Evolutionary conservation across 805 yeast species (phyloP).

Genomic region (Teunomyces aglyptinius): DNA sequence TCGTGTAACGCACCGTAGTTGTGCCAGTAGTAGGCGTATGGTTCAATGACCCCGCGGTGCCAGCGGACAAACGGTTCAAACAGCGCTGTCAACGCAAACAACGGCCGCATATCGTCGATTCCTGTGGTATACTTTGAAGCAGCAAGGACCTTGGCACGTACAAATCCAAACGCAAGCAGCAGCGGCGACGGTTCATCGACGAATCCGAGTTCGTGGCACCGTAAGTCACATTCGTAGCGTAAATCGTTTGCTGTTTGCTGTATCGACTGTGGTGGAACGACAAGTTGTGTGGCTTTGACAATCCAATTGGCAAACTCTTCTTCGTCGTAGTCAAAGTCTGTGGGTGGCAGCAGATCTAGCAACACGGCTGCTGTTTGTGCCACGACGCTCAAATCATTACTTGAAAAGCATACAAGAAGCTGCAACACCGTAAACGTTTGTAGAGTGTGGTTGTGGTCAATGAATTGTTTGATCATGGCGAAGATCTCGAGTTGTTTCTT

Average conservation of each 20-base stretch:
- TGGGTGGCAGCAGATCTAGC: background rate
- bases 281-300: background rate
- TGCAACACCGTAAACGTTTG: background rate
- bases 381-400: background rate
- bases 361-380: background rate
- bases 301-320: conserved; percentile 4
- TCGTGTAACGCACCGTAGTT: conserved; percentile 18
- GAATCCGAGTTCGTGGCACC: conserved; percentile 10
- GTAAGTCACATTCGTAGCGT: background rate
- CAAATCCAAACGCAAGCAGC: conserved; percentile 2
- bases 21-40: conserved; percentile 30
- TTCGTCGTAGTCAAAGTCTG: background rate
- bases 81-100: conserved; percentile 12
- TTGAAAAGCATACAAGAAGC: background rate
- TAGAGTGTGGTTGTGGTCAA: background rate
- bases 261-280: background rate
- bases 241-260: background rate
- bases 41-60: conserved; percentile 26
- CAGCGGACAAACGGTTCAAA: conserved; percentile 22
- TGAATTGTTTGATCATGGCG: background rate
- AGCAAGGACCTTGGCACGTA: conserved; percentile 4
- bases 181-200: conserved; percentile 22
- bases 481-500: background rate
- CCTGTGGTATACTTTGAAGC: conserved; percentile 17
- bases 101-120: conserved; percentile 14